These are phyloP conservation scores for Calonectria hawksworthii DNA, from an alignment of 2,329 filamentous ascomycete species.

Conservation along the genomic window DNA sequence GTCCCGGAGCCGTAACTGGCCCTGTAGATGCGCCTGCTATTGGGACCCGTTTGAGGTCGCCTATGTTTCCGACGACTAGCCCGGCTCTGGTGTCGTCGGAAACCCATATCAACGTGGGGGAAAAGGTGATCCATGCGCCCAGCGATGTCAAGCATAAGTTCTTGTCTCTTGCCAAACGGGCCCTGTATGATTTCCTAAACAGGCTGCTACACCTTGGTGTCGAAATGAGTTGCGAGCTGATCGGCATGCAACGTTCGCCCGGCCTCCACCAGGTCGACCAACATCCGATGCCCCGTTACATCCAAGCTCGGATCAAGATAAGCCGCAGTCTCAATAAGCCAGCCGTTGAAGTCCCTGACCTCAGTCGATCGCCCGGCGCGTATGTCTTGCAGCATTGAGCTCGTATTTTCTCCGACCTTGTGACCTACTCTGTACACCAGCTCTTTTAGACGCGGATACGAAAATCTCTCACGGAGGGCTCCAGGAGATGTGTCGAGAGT, in stretches of 20 bases:
- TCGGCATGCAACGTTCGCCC: conserved; percentile 49
- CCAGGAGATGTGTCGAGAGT: conserved; percentile 32
- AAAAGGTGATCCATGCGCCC: conserved; percentile 21
- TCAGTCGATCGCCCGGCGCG: conserved; percentile 66
- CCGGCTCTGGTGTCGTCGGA: background rate
- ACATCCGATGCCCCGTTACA: conserved; percentile 55
- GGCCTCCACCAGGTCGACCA: conserved; percentile 60
- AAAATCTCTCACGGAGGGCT: conserved; percentile 57
- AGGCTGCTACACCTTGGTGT: conserved; percentile 32
- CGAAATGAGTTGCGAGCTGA: conserved; percentile 50
- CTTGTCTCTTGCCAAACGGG: conserved; percentile 31
- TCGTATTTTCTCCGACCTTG: conserved; percentile 67
- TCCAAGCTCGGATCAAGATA: conserved; percentile 53
- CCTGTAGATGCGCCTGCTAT: conserved; percentile 2
- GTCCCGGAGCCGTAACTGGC: conserved; percentile 14
- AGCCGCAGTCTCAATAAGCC: conserved; percentile 63
- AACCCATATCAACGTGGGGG: conserved; percentile 12
- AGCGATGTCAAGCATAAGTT: conserved; percentile 30
- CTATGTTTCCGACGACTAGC: conserved; percentile 13
- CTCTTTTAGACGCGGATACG: conserved; percentile 54
- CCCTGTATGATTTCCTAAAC: conserved; percentile 31
- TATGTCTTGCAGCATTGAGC: conserved; percentile 75
- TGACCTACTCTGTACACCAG: conserved; percentile 63
- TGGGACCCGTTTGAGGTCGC: conserved; percentile 5
- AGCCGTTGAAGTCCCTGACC: conserved; percentile 72